phyloP scores from a whole-genome alignment of 148 eudicot genomes.

The Fagopyrum tataricum region DNA sequence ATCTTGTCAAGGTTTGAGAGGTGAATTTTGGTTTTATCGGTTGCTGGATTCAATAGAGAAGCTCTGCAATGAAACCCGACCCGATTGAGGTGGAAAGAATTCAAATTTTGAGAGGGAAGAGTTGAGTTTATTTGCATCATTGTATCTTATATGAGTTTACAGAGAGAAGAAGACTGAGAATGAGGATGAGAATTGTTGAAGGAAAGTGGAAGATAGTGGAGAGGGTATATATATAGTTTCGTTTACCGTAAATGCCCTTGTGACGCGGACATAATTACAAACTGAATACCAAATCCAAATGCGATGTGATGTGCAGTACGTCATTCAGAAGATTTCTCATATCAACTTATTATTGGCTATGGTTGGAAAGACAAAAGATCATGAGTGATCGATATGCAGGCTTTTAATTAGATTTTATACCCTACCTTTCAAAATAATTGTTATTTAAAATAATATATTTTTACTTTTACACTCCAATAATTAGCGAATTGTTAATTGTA shows the following conservation, averaged over 20 bases:
- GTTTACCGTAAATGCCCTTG: neutral
- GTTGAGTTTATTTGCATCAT: slow-evolving; percentile 4
- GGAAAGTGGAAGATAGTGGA: neutral
- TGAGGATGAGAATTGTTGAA: too few relatives aligned
- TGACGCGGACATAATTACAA: neutral
- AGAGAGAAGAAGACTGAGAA: neutral
- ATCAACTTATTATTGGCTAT: too few relatives aligned
- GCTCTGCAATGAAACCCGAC: slow-evolving; percentile 8
- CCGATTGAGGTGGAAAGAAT: slow-evolving; percentile 1
- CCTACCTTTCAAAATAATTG: too few relatives aligned
- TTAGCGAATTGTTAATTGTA: too few relatives aligned
- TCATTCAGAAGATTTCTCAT: too few relatives aligned
- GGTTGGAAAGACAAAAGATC: too few relatives aligned
- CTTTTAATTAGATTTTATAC: too few relatives aligned
- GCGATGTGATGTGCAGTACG: too few relatives aligned
- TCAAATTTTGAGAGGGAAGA: neutral
- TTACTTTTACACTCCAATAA: too few relatives aligned
- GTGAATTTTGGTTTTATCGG: slow-evolving; percentile 31
- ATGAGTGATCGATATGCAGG: too few relatives aligned
- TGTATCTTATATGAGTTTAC: neutral
- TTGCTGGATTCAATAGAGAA: slow-evolving; percentile 6
- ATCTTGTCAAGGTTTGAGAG: slow-evolving; percentile 64
- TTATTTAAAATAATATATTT: too few relatives aligned
- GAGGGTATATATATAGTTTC: neutral
- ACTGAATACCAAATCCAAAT: too few relatives aligned